phyloP scores from a whole-genome alignment of 2,329 filamentous ascomycete genomes.

The Colletotrichum sojae region DNA sequence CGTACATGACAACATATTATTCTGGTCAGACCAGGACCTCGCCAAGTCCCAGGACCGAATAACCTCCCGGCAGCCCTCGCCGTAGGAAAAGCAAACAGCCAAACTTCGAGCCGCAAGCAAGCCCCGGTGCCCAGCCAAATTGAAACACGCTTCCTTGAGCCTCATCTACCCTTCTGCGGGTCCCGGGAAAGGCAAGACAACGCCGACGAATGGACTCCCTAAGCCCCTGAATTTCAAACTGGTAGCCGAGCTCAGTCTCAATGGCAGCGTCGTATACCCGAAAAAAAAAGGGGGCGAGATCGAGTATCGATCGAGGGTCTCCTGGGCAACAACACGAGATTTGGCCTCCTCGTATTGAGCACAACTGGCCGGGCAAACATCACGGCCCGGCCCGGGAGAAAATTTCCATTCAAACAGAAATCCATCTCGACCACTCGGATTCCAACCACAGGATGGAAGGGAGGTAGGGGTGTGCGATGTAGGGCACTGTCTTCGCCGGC shows the following conservation, averaged over 20 bases:
- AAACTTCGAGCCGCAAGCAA: no score
- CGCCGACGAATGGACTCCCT: no score
- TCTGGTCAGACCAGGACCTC: no score
- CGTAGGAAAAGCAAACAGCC: no score
- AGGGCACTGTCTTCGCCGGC: not conserved
- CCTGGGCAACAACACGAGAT: not conserved
- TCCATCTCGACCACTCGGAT: conserved; percentile 6
- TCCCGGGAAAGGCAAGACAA: no score
- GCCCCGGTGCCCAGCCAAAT: no score
- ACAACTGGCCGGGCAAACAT: not conserved
- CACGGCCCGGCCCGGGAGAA: conserved; percentile 14
- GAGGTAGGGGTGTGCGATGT: not conserved
- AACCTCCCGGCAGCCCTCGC: no score
- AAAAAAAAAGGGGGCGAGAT: not conserved
- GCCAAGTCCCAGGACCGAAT: no score
- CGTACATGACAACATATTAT: no score
- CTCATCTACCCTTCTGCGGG: no score
- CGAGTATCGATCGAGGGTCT: not conserved
- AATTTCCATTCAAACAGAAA: not conserved
- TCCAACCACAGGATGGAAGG: not conserved
- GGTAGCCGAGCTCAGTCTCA: not conserved
- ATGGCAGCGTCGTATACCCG: not conserved
- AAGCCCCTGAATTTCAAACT: no score
- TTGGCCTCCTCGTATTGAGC: not conserved
- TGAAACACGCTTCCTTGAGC: no score